A percentile compares a stretch with the other conserved stretches of the same genome.
These are phyloP conservation scores for Selaginella tamariscina DNA, from an alignment of 75 land plant genomes.

Conservation along the genomic window DNA sequence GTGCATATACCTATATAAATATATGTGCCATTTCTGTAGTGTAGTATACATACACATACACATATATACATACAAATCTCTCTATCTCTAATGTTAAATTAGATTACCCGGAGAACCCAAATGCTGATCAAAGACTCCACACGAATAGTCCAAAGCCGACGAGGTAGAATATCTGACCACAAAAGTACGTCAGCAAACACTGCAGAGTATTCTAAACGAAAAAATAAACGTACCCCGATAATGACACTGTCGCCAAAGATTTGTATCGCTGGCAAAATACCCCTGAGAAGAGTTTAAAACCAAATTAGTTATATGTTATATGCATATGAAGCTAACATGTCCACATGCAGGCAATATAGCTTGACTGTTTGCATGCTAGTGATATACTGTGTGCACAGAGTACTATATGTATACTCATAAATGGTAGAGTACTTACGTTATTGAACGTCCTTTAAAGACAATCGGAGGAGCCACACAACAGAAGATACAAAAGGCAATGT, in stretches of 20 bases:
- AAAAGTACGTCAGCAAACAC: neutral
- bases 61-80: neutral
- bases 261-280: constrained; percentile 63
- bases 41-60: too few relatives aligned
- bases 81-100: neutral
- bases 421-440: constrained; percentile 43
- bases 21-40: too few relatives aligned
- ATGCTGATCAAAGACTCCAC: constrained; percentile 53
- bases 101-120: constrained; percentile 62
- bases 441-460: constrained; percentile 69
- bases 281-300: constrained; percentile 38
- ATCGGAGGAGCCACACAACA: constrained; percentile 86
- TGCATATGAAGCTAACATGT: neutral
- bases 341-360: neutral
- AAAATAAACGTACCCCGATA: constrained; percentile 52
- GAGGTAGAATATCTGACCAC: constrained; percentile 57
- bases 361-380: neutral
- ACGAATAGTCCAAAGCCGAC: constrained; percentile 55
- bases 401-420: neutral
- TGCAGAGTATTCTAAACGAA: neutral
- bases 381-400: neutral
- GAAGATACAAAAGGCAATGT: constrained; percentile 55
- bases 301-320: neutral
- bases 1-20: too few relatives aligned
- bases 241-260: constrained; percentile 41